Evolutionary conservation across 176 grass and related monocot genomes (phyloP).

Genomic region (Ensete ventricosum): DNA sequence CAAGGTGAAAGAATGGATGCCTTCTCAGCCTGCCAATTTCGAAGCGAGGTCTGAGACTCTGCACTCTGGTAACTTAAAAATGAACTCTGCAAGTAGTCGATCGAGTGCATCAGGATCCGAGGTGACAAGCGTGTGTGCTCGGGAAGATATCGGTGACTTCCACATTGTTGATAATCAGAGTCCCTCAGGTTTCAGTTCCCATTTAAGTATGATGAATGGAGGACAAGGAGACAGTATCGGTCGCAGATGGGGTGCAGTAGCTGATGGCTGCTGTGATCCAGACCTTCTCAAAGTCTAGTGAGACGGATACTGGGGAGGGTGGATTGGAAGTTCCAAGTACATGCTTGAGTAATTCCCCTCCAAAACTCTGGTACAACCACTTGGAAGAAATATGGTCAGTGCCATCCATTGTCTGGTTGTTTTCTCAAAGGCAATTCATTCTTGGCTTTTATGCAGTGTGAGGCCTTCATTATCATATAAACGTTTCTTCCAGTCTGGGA

Average conservation of each 20-base stretch:
- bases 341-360: constrained; percentile 8
- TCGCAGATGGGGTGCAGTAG: constrained; percentile 50
- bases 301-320: constrained; percentile 25
- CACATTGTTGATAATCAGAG: constrained; percentile 39
- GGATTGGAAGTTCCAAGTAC: background rate
- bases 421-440: constrained; percentile 91
- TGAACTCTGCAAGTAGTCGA: constrained; percentile 30
- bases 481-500: background rate
- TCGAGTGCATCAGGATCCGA: constrained; percentile 56
- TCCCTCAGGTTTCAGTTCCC: constrained; percentile 48
- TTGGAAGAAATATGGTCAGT: constrained; percentile 29
- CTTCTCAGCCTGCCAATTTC: constrained; percentile 14
- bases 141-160: constrained; percentile 31
- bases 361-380: constrained; percentile 8
- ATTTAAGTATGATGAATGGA: constrained; percentile 45
- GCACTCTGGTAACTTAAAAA: constrained; percentile 46
- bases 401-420: constrained; percentile 32
- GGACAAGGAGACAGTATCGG: constrained; percentile 29
- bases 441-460: constrained; percentile 79
- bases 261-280: constrained; percentile 49
- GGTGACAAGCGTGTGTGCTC: constrained; percentile 47
- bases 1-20: constrained; percentile 20
- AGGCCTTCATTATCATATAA: constrained; percentile 21
- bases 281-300: constrained; percentile 67
- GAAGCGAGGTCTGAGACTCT: constrained; percentile 34